Conservation (phyloP, 805 yeast genomes). For the Lipomyces sp. region DNA sequence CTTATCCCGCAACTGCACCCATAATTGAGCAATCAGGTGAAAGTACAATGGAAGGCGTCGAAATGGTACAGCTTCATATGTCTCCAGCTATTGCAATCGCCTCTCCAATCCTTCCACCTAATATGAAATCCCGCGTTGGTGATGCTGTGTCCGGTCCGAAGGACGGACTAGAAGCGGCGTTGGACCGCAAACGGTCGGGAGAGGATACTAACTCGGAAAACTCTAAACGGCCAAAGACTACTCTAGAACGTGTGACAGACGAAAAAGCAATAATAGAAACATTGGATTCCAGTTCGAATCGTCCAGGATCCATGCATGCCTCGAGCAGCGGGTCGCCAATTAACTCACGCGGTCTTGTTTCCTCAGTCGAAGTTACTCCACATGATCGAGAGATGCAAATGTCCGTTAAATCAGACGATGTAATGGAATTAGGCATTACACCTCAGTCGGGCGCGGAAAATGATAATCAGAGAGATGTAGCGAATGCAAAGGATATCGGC, state of each 20-base stretch:
- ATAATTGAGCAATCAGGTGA: background rate
- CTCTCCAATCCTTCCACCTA: background rate
- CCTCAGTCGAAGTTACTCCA: background rate
- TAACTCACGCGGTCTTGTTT: background rate
- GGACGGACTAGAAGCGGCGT: background rate
- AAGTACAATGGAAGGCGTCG: background rate
- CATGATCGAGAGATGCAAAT: background rate
- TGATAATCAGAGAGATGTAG: background rate
- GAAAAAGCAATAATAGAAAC: background rate
- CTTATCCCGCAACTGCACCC: background rate
- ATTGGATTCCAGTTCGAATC: background rate
- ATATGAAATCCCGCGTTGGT: background rate
- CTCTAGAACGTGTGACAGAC: slow-evolving; percentile 5
- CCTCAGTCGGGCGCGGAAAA: background rate
- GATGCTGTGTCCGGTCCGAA: background rate
- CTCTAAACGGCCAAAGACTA: slow-evolving; percentile 13
- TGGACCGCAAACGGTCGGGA: slow-evolving; percentile 8
- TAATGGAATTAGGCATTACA: background rate
- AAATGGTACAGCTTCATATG: background rate
- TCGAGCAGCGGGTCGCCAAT: background rate
- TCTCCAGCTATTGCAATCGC: background rate
- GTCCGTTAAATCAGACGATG: background rate
- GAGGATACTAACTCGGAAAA: background rate
- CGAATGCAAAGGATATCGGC: background rate
- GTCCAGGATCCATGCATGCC: background rate